Base-by-base conservation (phyloP, 2,329 filamentous ascomycete genomes). In the Beauveria bassiana region DNA sequence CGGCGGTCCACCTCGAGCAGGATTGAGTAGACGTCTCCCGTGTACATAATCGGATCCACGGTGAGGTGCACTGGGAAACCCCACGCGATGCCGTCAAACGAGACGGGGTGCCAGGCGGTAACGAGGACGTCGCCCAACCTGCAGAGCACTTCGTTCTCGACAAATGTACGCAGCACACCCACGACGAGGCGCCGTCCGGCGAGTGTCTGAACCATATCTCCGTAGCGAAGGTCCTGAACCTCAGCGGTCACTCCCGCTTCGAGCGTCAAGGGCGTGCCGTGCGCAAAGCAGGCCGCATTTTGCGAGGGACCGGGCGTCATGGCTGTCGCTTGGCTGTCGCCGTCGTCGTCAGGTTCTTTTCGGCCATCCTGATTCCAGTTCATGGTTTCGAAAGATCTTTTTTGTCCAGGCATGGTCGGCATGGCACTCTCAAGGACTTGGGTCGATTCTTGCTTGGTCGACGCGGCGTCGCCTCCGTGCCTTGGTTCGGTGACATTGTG, bases 21-120 rank as follows among this genome's bases (percentile, higher is more conserved):
- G 0, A 86, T 71, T 0, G 84, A 86, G 71, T 84, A 86, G 5
- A 87, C 74, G 2, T 69, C 69, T 0, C 83, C 83, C 0, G 78
- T 79, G 57, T 83, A 84, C 5, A 70, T 65, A 0, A 77, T 69
- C 7, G 65, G 64, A 1, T 67, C 56, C 0, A 69, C 65, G 0
- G 74, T 69, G 2, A 78, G 66, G 0, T 77, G 64, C 0, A 69
- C 74, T 0, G 82, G 82, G 64, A 83, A 84, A 0, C 62, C 64
- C 81, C 81, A 85, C 5, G 58, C 65, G 40, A 70, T 67, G 16
- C 67, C 70, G n/a, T 75, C 70, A 1, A 69, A 49, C 0, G 72
- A 76, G 3, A 87, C 70, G 1, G 85, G 85, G 67, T 87, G 85
- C 81, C 82, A 87, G 0, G 81, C 79, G 26, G 84, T 86, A 28